phyloP scores from a whole-genome alignment of 305 asterid species.

The Ilex paraguariensis region DNA sequence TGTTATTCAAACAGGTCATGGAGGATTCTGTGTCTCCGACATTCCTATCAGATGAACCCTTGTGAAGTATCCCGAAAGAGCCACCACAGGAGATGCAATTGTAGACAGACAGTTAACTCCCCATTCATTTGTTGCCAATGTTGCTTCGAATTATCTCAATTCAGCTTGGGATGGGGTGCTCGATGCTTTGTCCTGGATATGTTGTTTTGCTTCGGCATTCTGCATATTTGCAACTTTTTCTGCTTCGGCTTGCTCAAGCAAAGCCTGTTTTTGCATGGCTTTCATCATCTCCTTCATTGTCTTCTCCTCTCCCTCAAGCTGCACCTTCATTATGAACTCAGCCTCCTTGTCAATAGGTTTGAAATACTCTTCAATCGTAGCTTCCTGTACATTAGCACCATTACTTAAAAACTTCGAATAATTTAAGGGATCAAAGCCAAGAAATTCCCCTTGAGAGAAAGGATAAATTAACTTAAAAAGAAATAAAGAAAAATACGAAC shows the following conservation, averaged over 20 bases:
- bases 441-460: too few species aligned
- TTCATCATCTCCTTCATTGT: conserved; percentile 56
- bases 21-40: too few species aligned
- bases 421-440: too few species aligned
- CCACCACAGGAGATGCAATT: too few species aligned
- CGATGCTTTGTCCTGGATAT: conserved; percentile 28
- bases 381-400: conserved; percentile 46
- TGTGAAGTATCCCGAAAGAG: too few species aligned
- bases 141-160: conserved; percentile 21
- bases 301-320: conserved; percentile 82
- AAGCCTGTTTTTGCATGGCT: conserved; percentile 62
- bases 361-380: conserved; percentile 74
- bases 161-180: conserved; percentile 21
- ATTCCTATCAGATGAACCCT: too few species aligned
- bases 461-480: too few species aligned
- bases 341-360: conserved; percentile 86
- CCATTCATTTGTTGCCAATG: too few species aligned
- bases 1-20: too few species aligned
- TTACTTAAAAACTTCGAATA: conserved; percentile 1
- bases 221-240: conserved; percentile 30
- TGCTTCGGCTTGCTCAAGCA: conserved; percentile 58
- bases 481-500: not conserved
- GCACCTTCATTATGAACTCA: conserved; percentile 58
- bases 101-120: too few species aligned
- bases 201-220: conserved; percentile 29